Evolutionary conservation across 164 flowering plant genomes (phyloP).

Genomic region (Taxillus chinensis): DNA sequence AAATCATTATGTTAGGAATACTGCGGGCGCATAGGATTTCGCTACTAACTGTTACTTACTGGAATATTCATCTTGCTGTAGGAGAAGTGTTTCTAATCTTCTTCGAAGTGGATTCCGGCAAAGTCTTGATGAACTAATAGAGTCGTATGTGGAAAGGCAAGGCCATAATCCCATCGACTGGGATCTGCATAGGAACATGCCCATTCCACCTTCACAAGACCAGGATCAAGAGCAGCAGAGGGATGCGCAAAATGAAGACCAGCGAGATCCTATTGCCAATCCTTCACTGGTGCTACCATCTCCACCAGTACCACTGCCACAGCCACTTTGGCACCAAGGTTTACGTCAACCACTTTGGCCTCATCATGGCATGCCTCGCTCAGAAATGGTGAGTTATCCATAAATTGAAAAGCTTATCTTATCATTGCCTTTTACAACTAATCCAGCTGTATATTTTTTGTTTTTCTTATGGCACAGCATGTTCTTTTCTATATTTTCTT

Average conservation of each 20-base stretch:
- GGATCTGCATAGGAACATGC: constrained; percentile 49
- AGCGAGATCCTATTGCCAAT: constrained; percentile 27
- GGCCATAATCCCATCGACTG: constrained; percentile 56
- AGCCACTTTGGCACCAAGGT: constrained; percentile 65
- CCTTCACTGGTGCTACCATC: constrained; percentile 43
- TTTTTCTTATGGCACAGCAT: too few relatives aligned
- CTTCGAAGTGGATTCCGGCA: constrained; percentile 73
- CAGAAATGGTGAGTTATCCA: constrained; percentile 48
- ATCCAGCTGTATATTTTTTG: too few relatives aligned
- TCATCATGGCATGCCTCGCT: constrained; percentile 60
- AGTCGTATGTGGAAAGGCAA: constrained; percentile 63
- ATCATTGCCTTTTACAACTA: too few relatives aligned
- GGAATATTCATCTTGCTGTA: constrained; percentile 12
- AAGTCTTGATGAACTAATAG: constrained; percentile 63
- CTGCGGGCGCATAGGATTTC: too few relatives aligned
- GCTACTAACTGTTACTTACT: not conserved
- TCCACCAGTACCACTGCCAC: constrained; percentile 79
- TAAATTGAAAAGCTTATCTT: too few relatives aligned
- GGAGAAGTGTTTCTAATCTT: constrained; percentile 75
- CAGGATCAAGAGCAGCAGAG: constrained; percentile 35
- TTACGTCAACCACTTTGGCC: constrained; percentile 58
- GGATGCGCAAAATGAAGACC: constrained; percentile 38
- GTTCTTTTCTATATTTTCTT: too few relatives aligned
- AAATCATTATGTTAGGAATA: not conserved
- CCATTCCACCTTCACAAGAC: constrained; percentile 37